A percentile compares a stretch with the other conserved stretches of the same genome.
Conservation (phyloP, 257 asterid species). For the Striga asiatica region DNA sequence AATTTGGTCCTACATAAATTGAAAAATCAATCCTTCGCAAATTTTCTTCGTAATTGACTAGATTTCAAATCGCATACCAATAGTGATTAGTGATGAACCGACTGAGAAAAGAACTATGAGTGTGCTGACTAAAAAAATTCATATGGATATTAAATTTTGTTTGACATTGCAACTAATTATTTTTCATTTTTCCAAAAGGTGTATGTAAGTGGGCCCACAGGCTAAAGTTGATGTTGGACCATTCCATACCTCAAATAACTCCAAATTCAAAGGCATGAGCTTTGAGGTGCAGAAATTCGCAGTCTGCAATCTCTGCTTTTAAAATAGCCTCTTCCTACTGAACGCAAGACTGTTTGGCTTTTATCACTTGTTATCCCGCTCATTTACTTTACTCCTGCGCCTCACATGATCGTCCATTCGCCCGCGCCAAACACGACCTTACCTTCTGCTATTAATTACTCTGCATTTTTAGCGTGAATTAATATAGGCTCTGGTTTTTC, state of each 20-base stretch:
- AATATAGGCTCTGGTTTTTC: not conserved
- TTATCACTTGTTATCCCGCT: not conserved
- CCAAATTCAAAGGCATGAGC: constrained; percentile 15
- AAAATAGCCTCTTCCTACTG: constrained; percentile 12
- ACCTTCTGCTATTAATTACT: not conserved
- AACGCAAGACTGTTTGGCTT: constrained; percentile 16
- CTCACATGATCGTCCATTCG: constrained; percentile 20
- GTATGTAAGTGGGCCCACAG: not conserved
- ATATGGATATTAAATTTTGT: no score
- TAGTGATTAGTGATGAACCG: no score
- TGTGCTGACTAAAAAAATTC: no score
- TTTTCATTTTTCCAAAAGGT: not conserved
- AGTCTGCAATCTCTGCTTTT: constrained; percentile 19
- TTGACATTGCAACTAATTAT: no score
- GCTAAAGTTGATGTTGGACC: constrained; percentile 15
- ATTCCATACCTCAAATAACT: constrained; percentile 13
- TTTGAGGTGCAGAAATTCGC: constrained; percentile 1
- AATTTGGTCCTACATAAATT: no score
- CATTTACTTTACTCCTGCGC: constrained; percentile 1
- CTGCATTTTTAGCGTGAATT: not conserved
- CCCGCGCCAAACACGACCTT: constrained; percentile 22
- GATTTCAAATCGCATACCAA: no score
- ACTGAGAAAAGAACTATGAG: no score
- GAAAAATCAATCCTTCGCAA: no score
- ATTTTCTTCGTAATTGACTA: no score